phyloP scores from a whole-genome alignment of 257 asterid species.

The Penstemon davidsonii region DNA sequence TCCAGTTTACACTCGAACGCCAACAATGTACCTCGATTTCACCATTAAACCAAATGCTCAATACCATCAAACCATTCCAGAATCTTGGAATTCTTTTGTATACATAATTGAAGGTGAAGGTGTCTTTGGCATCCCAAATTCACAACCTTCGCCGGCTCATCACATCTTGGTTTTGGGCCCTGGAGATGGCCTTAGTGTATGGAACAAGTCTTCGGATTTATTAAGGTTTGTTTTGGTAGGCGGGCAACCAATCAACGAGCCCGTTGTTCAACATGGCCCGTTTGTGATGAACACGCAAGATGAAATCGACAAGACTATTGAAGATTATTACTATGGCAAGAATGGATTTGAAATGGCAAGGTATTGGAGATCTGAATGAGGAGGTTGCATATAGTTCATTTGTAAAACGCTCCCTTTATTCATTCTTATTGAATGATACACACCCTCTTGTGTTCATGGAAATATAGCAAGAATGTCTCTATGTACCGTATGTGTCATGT shows the following conservation, averaged over 20 bases:
- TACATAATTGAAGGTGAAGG: constrained; percentile 85
- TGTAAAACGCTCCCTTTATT: too few species aligned
- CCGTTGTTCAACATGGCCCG: constrained; percentile 88
- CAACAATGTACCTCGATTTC: constrained; percentile 91
- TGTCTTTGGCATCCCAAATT: constrained; percentile 47
- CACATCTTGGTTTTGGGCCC: constrained; percentile 75
- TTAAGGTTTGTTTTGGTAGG: constrained; percentile 71
- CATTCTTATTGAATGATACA: too few species aligned
- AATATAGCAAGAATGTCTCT: too few species aligned
- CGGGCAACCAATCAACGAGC: constrained; percentile 85
- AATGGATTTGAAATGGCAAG: constrained; percentile 92
- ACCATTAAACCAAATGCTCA: constrained; percentile 52
- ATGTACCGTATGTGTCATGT: too few species aligned
- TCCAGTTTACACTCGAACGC: constrained; percentile 76
- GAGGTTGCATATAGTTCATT: too few species aligned
- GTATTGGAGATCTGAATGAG: constrained; percentile 65
- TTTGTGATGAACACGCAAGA: constrained; percentile 95
- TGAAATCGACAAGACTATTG: constrained; percentile 71
- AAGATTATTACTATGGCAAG: constrained; percentile 68
- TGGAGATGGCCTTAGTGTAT: constrained; percentile 82
- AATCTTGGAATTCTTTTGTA: constrained; percentile 75
- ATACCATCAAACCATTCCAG: constrained; percentile 65
- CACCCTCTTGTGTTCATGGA: too few species aligned
- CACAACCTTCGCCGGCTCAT: constrained; percentile 53
- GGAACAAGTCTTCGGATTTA: constrained; percentile 61